Evolutionary conservation across 2,329 filamentous ascomycete species (phyloP).

Genomic region (Ascochyta viciae-villosae): DNA sequence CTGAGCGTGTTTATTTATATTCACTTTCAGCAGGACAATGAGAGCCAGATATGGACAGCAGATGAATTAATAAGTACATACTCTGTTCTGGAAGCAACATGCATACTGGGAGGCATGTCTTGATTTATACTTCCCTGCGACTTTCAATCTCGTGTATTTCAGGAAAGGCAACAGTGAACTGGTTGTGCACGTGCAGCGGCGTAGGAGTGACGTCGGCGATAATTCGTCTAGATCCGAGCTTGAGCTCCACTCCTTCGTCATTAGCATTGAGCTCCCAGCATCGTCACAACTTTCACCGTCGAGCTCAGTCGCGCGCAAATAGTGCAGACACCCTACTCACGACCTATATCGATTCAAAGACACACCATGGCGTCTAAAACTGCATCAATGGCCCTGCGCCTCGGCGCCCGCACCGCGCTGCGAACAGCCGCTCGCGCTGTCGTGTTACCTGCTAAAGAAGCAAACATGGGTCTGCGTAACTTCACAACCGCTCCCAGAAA

Average conservation of each 20-base stretch:
- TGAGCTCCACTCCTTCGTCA: slow-evolving; percentile 18
- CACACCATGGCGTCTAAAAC: slow-evolving; percentile 10
- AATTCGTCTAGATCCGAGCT: slow-evolving; percentile 28
- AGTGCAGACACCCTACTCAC: background rate
- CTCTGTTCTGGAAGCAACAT: no score
- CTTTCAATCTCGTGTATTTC: no score
- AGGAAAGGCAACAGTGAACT: background rate
- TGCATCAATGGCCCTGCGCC: slow-evolving; percentile 9
- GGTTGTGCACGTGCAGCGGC: slow-evolving; percentile 17
- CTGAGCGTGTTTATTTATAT: no score
- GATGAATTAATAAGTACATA: no score
- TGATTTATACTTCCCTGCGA: no score
- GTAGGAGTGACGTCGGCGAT: slow-evolving; percentile 33
- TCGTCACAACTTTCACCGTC: background rate
- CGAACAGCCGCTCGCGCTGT: slow-evolving; percentile 9
- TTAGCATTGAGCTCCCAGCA: background rate
- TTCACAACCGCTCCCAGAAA: background rate
- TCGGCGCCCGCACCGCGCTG: slow-evolving; percentile 7
- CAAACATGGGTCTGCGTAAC: slow-evolving; percentile 16
- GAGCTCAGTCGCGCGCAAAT: background rate
- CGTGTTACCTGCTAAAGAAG: slow-evolving; percentile 15
- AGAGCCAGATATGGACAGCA: no score
- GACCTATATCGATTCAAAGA: background rate
- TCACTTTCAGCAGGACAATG: no score
- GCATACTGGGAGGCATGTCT: no score